These are phyloP conservation scores for Leavenworthia alabamica DNA, from an alignment of 345 rosid species.

Conservation along the genomic window DNA sequence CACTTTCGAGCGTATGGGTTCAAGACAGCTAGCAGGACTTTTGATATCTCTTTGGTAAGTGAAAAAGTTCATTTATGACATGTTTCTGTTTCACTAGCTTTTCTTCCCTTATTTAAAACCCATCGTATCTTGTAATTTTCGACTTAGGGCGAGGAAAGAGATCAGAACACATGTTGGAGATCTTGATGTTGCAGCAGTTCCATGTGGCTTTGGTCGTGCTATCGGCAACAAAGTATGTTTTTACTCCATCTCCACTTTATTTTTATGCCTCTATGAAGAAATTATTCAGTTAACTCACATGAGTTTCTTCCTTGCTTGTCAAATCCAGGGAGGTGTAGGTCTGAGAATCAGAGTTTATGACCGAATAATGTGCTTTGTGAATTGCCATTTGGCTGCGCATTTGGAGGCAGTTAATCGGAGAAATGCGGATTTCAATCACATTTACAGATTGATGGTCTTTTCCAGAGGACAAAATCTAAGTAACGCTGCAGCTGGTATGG, in stretches of 20 bases:
- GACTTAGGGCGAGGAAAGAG: slow-evolving; percentile 75
- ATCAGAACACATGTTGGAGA: slow-evolving; percentile 88
- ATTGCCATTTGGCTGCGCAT: slow-evolving; percentile 83
- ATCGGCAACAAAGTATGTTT: slow-evolving; percentile 80
- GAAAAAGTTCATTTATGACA: background rate
- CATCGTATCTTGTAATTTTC: slow-evolving; percentile 15
- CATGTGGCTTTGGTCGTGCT: slow-evolving; percentile 98
- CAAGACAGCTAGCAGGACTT: slow-evolving; percentile 89
- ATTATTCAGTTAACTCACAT: background rate
- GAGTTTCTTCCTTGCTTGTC: background rate
- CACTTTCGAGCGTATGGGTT: slow-evolving; percentile 94
- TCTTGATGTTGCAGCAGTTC: slow-evolving; percentile 93
- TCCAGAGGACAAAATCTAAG: slow-evolving; percentile 41
- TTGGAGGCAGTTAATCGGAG: slow-evolving; percentile 73
- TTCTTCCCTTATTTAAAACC: background rate
- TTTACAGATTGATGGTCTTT: slow-evolving; percentile 54
- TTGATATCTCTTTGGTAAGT: slow-evolving; percentile 80
- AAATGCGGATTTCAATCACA: slow-evolving; percentile 78
- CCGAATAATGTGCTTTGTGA: slow-evolving; percentile 72
- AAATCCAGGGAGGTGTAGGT: slow-evolving; percentile 77
- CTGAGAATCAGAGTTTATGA: slow-evolving; percentile 73
- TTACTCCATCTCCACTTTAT: background rate
- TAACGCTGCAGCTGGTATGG: slow-evolving; percentile 76
- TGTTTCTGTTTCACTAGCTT: background rate
- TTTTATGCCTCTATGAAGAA: too few relatives aligned